Evolutionary conservation across 2,329 filamentous ascomycete species (phyloP), one percentile per base, ranked within the genome.

Genomic region (Pestalotiopsis sp.): DNA sequence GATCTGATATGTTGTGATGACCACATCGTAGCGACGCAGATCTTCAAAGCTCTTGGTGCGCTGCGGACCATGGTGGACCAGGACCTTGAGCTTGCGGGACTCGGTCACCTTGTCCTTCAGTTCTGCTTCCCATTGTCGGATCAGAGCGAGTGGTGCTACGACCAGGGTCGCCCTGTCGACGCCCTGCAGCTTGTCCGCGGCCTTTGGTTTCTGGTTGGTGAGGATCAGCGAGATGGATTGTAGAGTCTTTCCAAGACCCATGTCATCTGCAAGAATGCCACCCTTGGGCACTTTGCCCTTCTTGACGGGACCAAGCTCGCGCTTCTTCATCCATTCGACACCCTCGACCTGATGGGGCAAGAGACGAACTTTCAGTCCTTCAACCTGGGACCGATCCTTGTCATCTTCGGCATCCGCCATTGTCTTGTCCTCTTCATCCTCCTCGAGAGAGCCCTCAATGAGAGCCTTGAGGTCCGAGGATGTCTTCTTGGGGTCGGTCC

Each of bases 1-100:
- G 65, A 97, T 97, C 74, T 98, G 94, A 77, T 97, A 99, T 0
- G 96, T 99, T 1, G 97, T 99, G 74, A 99, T 93, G 41, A 99
- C 95, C 25, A 99, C 93, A 78, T 99, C 95, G 78, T 96, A 98
- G 71, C 89, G 87, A 71, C 92, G 92, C 55, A 99, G 84, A 62
- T 95, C 92, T 61, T 90, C 87, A 69, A 88, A 89, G 2, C 89
- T 87, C 78, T 97, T 97, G 1, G 94, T 94, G 13, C 96, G 90
- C 70, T 91, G 91, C 1, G 94, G 90, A 0, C 96, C 96, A 77
- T 99, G 96, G 75, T 99, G 97, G 2, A 99, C 92, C 70, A 92
- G 91, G 4, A 98, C 94, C 71, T 90, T 91, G 64, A 98, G 84
- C 23, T 85, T 86, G 72, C 95, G 92, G 3, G 88, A 87, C 45